Evolutionary conservation across 2,329 filamentous ascomycete species (phyloP).

Genomic region (Botryosphaeria agaves): DNA sequence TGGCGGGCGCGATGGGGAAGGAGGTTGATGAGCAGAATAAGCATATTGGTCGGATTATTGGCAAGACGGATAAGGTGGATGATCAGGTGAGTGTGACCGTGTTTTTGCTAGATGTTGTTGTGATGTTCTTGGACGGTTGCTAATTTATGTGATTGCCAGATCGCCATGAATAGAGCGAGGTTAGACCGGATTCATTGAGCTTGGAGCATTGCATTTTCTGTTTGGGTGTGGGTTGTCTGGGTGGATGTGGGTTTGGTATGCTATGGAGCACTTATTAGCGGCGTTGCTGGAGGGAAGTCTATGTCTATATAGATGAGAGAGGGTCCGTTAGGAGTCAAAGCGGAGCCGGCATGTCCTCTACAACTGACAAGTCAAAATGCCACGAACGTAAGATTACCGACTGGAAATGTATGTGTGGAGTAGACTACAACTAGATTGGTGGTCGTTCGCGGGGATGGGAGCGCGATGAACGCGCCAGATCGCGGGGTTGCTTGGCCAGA

Average conservation of each 20-base stretch:
- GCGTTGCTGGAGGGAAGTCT: not conserved
- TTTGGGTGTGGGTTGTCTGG: not conserved
- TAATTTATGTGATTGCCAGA: too few relatives aligned
- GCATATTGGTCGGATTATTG: slow-evolving; percentile 58
- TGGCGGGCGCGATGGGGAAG: slow-evolving; percentile 55
- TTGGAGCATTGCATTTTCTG: not conserved
- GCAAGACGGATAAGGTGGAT: slow-evolving; percentile 73
- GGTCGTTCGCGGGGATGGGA: too few relatives aligned
- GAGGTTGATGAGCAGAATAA: slow-evolving; percentile 66
- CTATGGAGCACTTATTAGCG: not conserved
- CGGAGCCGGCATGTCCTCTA: too few relatives aligned
- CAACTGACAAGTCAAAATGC: too few relatives aligned
- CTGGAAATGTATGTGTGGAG: too few relatives aligned
- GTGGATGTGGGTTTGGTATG: not conserved
- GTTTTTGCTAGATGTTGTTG: not conserved
- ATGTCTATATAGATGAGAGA: too few relatives aligned
- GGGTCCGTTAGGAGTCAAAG: too few relatives aligned
- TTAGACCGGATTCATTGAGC: slow-evolving; percentile 38
- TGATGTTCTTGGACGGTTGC: not conserved
- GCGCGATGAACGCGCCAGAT: too few relatives aligned
- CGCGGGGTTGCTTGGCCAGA: too few relatives aligned
- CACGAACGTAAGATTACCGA: too few relatives aligned
- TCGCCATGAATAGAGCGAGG: slow-evolving; percentile 59
- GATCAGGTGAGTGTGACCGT: slow-evolving; percentile 65
- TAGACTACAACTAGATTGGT: too few relatives aligned